phyloP scores from a whole-genome alignment of 2,329 filamentous ascomycete species.

The Fusarium coffeatum region DNA sequence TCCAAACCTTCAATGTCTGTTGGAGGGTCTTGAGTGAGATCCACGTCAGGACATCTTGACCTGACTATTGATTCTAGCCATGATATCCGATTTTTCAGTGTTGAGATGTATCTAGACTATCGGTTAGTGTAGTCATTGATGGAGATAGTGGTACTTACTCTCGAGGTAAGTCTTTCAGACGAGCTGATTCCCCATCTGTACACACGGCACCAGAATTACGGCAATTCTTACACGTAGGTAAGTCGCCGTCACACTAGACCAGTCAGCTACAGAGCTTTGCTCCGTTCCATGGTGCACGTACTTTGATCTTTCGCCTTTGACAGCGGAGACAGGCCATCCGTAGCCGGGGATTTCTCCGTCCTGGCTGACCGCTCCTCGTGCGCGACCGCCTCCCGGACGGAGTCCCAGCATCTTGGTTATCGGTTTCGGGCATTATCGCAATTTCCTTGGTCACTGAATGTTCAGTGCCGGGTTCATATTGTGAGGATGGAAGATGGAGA shows the following conservation, averaged over 20 bases:
- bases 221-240: constrained; percentile 58
- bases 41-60: constrained; percentile 56
- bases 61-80: constrained; percentile 61
- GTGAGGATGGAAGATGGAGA: constrained; percentile 22
- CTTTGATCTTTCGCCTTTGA: constrained; percentile 62
- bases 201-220: constrained; percentile 56
- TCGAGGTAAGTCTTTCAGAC: constrained; percentile 55
- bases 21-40: constrained; percentile 48
- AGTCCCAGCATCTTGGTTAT: neutral
- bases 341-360: constrained; percentile 45
- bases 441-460: neutral
- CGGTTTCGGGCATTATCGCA: constrained; percentile 27
- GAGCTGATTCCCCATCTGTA: constrained; percentile 57
- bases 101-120: constrained; percentile 47
- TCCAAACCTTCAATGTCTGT: constrained; percentile 27
- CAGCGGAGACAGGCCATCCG: constrained; percentile 53
- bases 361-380: constrained; percentile 30
- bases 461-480: neutral
- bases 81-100: constrained; percentile 55
- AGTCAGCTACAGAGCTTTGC: neutral
- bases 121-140: neutral
- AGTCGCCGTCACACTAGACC: constrained; percentile 58
- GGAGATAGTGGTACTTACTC: constrained; percentile 47
- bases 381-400: constrained; percentile 1
- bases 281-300: constrained; percentile 37